phyloP scores from a whole-genome alignment of 1,284 basidiomycete species.

The Pisolithus thermaeus region DNA sequence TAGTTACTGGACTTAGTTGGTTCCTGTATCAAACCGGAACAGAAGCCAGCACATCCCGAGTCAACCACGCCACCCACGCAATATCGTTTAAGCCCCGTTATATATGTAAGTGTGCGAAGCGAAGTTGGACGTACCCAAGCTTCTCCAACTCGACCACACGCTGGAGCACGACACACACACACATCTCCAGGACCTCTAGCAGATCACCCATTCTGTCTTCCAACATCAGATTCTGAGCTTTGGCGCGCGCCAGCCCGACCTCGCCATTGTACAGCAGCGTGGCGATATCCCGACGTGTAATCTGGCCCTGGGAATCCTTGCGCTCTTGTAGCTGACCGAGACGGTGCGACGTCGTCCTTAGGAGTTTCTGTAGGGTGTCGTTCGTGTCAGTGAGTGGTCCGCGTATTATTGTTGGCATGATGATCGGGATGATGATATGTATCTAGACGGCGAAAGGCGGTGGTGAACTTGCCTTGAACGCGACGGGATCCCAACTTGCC shows the following conservation, averaged over 20 bases:
- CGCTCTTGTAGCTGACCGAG: constrained; percentile 65
- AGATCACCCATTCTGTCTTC: constrained; percentile 59
- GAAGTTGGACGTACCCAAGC: constrained; percentile 31
- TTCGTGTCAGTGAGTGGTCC: background rate
- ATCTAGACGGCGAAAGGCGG: background rate
- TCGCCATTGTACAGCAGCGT: constrained; percentile 57
- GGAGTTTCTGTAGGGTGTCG: constrained; percentile 41
- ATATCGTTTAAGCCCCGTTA: background rate
- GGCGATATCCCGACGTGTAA: constrained; percentile 61
- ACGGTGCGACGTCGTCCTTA: constrained; percentile 57
- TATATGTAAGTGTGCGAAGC: too few relatives aligned
- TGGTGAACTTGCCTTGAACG: constrained; percentile 39
- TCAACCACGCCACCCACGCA: constrained; percentile 7
- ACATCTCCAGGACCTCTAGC: constrained; percentile 60
- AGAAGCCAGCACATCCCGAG: background rate
- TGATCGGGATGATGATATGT: background rate
- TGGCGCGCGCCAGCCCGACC: constrained; percentile 56
- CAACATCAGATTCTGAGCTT: constrained; percentile 59
- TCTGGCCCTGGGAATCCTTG: constrained; percentile 56
- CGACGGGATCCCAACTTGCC: constrained; percentile 38
- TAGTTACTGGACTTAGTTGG: constrained; percentile 41
- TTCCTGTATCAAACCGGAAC: constrained; percentile 22
- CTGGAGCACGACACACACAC: constrained; percentile 55
- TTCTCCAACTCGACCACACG: constrained; percentile 52
- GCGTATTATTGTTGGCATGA: background rate